A percentile compares a stretch with the other conserved stretches of the same genome.
phyloP scores from a whole-genome alignment of 495 filamentous ascomycete species.

The Trichoderma orchidacearum region DNA sequence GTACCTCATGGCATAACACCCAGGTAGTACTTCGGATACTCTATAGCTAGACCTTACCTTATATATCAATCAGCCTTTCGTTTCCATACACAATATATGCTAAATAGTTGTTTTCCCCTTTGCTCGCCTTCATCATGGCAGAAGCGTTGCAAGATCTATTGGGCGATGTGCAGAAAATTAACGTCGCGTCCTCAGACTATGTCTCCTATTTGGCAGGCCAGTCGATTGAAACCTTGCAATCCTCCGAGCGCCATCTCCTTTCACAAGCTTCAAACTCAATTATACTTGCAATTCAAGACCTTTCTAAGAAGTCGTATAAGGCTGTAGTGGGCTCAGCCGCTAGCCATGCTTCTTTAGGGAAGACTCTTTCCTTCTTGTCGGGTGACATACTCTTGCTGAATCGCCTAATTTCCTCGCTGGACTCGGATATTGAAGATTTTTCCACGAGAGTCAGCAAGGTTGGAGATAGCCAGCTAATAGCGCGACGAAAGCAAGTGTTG shows the following conservation, averaged over 20 bases:
- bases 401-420: constrained; percentile 62
- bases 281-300: constrained; percentile 72
- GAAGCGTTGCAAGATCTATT: background rate
- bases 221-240: constrained; percentile 55
- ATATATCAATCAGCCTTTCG: too few relatives aligned
- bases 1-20: too few relatives aligned
- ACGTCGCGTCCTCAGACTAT: constrained; percentile 69
- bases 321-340: constrained; percentile 69
- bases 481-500: constrained; percentile 65
- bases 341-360: constrained; percentile 57
- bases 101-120: background rate
- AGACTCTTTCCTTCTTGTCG: constrained; percentile 52
- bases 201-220: constrained; percentile 69
- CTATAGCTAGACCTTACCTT: too few relatives aligned
- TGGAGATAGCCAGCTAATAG: constrained; percentile 55
- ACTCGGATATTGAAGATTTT: constrained; percentile 65
- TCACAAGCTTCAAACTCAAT: constrained; percentile 68
- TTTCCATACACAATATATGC: background rate
- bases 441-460: constrained; percentile 68
- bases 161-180: constrained; percentile 3
- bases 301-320: constrained; percentile 87
- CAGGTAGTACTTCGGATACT: too few relatives aligned
- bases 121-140: background rate
- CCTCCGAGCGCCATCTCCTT: constrained; percentile 67
- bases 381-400: constrained; percentile 50